Conservation (phyloP, 2,329 filamentous ascomycete species). For the Penicillium thymicola region DNA sequence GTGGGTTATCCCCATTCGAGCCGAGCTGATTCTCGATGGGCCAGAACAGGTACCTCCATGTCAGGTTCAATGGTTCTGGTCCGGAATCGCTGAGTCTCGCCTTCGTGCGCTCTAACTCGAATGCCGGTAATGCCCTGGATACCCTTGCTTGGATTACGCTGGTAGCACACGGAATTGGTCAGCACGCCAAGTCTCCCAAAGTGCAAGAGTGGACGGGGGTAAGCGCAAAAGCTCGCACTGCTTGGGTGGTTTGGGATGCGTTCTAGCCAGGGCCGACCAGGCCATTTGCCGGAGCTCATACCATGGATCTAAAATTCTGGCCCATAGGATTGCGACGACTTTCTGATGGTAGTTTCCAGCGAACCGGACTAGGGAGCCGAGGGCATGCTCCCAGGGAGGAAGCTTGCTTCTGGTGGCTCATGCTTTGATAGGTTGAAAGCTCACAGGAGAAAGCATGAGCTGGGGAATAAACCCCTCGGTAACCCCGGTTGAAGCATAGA, state of each 20-base stretch:
- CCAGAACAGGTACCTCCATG: neutral
- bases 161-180: neutral
- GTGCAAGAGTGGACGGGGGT: too few relatives aligned
- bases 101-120: neutral
- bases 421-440: constrained; percentile 10
- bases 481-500: constrained; percentile 4
- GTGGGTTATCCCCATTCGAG: neutral
- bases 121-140: neutral
- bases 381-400: constrained; percentile 4
- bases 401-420: neutral
- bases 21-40: neutral
- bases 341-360: constrained; percentile 18
- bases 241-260: neutral
- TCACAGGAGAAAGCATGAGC: constrained; percentile 4
- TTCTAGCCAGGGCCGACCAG: neutral
- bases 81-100: neutral
- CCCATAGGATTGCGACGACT: constrained; percentile 5
- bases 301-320: constrained; percentile 10
- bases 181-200: neutral
- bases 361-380: constrained; percentile 24
- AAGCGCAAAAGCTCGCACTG: neutral
- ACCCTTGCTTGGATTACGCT: too few relatives aligned
- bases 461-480: neutral
- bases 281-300: neutral
- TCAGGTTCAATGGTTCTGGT: neutral